Percentiles rank a stretch among this genome's conserved stretches.
Conservation (phyloP, 139 green algal species). For the Zygnema circumcarinatum region DNA sequence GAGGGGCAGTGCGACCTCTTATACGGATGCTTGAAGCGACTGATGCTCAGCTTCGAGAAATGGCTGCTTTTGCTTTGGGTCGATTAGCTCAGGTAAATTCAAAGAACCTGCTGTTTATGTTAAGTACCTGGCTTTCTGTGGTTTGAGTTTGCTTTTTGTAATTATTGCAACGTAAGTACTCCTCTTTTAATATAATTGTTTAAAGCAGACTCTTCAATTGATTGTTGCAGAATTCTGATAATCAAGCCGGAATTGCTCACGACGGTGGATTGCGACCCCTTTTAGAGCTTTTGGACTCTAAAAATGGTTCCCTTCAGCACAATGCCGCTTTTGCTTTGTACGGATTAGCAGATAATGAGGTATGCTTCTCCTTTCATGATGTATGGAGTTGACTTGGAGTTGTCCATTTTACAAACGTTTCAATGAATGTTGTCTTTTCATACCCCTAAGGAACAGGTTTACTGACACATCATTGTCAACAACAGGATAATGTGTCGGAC, state of each 20-base stretch:
- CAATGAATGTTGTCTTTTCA: too few species aligned
- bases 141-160: neutral
- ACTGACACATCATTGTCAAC: neutral
- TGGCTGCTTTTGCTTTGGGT: conserved; percentile 97
- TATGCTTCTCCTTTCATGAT: too few species aligned
- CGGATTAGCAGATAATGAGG: conserved; percentile 92
- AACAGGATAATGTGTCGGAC: conserved; percentile 89
- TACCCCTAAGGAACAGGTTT: neutral
- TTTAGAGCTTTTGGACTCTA: conserved; percentile 88
- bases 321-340: conserved; percentile 96
- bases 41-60: conserved; percentile 88
- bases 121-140: neutral
- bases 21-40: conserved; percentile 86
- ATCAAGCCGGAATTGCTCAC: conserved; percentile 89
- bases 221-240: conserved; percentile 84
- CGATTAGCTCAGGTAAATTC: conserved; percentile 73
- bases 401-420: too few species aligned
- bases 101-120: neutral
- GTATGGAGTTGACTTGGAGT: too few species aligned
- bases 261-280: conserved; percentile 82
- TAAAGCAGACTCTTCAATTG: too few species aligned
- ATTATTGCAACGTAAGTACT: too few species aligned
- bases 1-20: conserved; percentile 90
- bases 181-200: too few species aligned
- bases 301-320: conserved; percentile 76